phyloP scores from a whole-genome alignment of 805 yeast genomes.

The Ogataea methanolica region DNA sequence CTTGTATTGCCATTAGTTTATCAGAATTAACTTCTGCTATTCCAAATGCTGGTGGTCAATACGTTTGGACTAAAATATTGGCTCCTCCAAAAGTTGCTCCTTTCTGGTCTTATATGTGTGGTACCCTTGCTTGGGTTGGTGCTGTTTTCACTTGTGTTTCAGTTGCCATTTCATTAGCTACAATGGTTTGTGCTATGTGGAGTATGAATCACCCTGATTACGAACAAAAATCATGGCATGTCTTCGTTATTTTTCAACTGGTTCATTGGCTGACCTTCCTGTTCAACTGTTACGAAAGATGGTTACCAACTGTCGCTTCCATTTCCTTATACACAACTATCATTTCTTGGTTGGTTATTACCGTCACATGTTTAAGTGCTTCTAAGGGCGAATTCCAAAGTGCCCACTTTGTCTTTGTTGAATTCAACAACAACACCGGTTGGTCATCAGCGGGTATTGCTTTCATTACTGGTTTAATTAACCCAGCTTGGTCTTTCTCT shows the following conservation, averaged over 20 bases:
- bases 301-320: slow-evolving; percentile 47
- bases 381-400: slow-evolving; percentile 48
- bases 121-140: slow-evolving; percentile 61
- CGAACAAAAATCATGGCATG: slow-evolving; percentile 46
- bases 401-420: slow-evolving; percentile 49
- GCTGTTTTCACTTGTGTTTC: slow-evolving; percentile 60
- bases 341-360: slow-evolving; percentile 47
- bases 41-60: slow-evolving; percentile 58
- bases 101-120: slow-evolving; percentile 53
- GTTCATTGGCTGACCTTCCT: slow-evolving; percentile 38
- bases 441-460: slow-evolving; percentile 58
- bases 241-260: slow-evolving; percentile 45
- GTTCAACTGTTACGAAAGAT: slow-evolving; percentile 47
- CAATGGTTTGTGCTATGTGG: slow-evolving; percentile 48
- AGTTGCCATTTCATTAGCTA: slow-evolving; percentile 49
- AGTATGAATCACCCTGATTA: slow-evolving; percentile 26
- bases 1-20: slow-evolving; percentile 44
- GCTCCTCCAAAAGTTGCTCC: slow-evolving; percentile 44
- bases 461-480: slow-evolving; percentile 64
- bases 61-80: slow-evolving; percentile 52
- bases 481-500: slow-evolving; percentile 66
- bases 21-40: slow-evolving; percentile 50
- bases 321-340: slow-evolving; percentile 49
- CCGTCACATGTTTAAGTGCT: slow-evolving; percentile 48
- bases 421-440: slow-evolving; percentile 54